Evolutionary conservation across 2,329 filamentous ascomycete species (phyloP), one percentile per base, ranked within the genome.

Genomic region (Ophidiomyces ophidiicola): DNA sequence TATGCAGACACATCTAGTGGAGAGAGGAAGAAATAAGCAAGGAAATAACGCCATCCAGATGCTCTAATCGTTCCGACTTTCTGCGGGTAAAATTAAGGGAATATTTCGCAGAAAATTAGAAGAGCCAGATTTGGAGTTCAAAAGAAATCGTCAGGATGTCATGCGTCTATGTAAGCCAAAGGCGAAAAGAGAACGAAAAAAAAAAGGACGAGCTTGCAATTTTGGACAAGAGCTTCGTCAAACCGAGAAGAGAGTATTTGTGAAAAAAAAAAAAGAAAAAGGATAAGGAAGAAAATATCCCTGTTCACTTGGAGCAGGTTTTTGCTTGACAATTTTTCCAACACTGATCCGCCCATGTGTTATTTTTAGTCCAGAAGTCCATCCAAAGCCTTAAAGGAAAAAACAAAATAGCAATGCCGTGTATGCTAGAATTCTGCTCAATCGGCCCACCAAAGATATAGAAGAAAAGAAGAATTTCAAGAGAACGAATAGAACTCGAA

Each of bases 41-140:
- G 3, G 11, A 24, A 24, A 35, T 34, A 37, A 39, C 41, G 36
- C 41, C 41, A 39, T 43, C 30, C 30, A 39, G 35, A 43, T 43
- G 41, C 41, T 43, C 34, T 43, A 30, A 29, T 39, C 33, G 39
- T 29, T 37, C 21, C 12, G 21, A 37, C 29, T 33, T n/a, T n/a
- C 40, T 38, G 33, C 30, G 30, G 29, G 17, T 38, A 38, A 18
- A 18, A 32, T 7, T 12, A 18, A 32, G 17, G 5, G 17, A 17
- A 12, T 32, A n/a, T n/a, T n/a, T n/a, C n/a, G n/a, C n/a, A n/a
- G n/a, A n/a, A n/a, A n/a, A 26, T 7, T 11, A 14, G 7, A 29
- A 11, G n/a, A 14, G 26, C n/a, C 15, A 29, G n/a, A 11, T 12
- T 12, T 29, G 26, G 15, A 29, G 15, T 14, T n/a, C 12, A 23